Conservation (phyloP, 192 early-diverging fungal genomes). For the Piromyces finnis region DNA sequence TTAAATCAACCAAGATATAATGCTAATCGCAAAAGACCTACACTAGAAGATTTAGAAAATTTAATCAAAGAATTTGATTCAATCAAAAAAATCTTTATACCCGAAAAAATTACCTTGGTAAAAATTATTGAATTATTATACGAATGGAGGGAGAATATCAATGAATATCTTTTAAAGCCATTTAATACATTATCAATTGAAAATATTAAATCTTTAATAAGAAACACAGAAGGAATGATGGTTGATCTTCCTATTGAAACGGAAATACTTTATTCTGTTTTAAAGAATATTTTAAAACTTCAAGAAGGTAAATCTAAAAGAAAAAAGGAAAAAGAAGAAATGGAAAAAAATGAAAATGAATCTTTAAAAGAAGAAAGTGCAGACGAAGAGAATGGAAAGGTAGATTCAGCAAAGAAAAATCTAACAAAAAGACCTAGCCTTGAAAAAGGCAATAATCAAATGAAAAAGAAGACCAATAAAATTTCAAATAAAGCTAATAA, state of each 20-base stretch:
- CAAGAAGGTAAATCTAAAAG: neutral
- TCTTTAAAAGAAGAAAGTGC: too few relatives aligned
- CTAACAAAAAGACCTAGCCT: too few relatives aligned
- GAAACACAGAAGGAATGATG: neutral
- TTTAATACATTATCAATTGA: neutral
- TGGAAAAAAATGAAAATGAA: neutral
- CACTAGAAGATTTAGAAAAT: neutral
- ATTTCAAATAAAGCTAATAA: neutral
- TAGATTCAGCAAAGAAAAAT: too few relatives aligned
- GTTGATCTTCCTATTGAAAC: neutral
- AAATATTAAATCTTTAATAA: neutral
- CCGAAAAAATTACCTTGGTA: neutral
- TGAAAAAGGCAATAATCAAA: neutral
- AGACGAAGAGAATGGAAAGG: too few relatives aligned
- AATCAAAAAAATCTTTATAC: neutral
- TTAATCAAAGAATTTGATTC: neutral
- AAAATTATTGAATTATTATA: neutral
- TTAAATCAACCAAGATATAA: neutral
- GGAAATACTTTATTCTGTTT: neutral
- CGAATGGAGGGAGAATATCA: neutral
- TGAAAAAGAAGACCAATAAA: neutral
- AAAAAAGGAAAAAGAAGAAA: neutral
- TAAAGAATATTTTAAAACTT: neutral
- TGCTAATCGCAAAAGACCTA: neutral
- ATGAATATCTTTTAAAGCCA: neutral